Evolutionary conservation across 1,139 yeast genomes (phyloP), one percentile per base, ranked within the genome.

Genomic region (Suhomyces wounanorum): DNA sequence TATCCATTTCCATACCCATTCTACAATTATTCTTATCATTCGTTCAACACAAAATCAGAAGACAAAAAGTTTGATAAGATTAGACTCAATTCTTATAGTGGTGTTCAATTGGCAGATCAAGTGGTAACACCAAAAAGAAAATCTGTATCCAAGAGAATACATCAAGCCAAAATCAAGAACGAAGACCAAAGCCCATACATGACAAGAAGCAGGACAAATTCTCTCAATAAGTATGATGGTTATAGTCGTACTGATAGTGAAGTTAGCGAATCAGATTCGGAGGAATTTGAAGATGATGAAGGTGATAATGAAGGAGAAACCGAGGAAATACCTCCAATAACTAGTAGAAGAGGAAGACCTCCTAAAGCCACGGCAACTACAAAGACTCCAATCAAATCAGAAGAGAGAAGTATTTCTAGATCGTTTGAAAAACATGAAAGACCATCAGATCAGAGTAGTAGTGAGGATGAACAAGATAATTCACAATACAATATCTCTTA

Each of bases 1-100:
- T 77, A 73, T 52, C 79, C 81, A 13, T 76, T 72, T 52, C 81
- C 81, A 4, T 77, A 72, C 51, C 80, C 81, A 36, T 77, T 76
- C 53, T 77, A 77, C 59, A 76, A 76, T 50, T 77, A 68, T 55
- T 74, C 79, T 2, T 76, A 72, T 57, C 81, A 77, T 56, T 65
- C 75, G 8, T 65, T 72, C 44, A 67, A 72, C 44, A 65, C 70
- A 4, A 61, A 64, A 16, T 59, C 66, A 3, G 65, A 65, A 11
- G 59, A 61, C 11, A 62, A 60, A 23, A 76, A 75, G 52, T 64
- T 67, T 43, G 52, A 60, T 2, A 60, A 56, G 17, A 58, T 77
- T 2, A 52, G 62, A 4, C 69, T 77, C 40, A 61, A 57, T 5
- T 75, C 79, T 1, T 77, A 77, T 55, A 59, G 68, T 23, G 79